A percentile compares a stretch with the other conserved stretches of the same genome.
Conservation (phyloP, 768 basidiomycete genomes). For the Lactarius deliciosus region DNA sequence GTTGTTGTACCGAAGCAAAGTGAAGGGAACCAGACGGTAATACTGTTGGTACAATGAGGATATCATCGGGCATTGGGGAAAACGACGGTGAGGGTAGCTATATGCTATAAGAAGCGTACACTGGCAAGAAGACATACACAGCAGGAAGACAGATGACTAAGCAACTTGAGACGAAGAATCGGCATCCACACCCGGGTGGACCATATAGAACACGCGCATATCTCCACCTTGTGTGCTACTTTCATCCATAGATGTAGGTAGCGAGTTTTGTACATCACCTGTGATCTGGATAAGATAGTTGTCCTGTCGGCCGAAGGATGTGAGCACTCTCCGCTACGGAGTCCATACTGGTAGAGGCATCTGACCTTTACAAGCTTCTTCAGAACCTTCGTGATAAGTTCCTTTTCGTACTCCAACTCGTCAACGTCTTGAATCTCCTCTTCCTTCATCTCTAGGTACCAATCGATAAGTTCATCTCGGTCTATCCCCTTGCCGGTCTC, state of each 20-base stretch:
- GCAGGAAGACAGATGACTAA: conserved; percentile 21
- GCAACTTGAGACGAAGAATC: conserved; percentile 39
- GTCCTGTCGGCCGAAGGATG: conserved; percentile 50
- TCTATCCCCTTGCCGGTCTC: conserved; percentile 76
- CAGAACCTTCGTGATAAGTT: conserved; percentile 86
- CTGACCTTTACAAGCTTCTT: conserved; percentile 87
- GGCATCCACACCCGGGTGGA: conserved; percentile 83
- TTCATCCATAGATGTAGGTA: conserved; percentile 62
- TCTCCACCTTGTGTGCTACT: conserved; percentile 57
- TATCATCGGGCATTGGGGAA: conserved; percentile 42
- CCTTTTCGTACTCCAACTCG: conserved; percentile 87
- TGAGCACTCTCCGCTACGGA: conserved; percentile 1
- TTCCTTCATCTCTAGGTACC: conserved; percentile 94
- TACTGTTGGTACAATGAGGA: conserved; percentile 57
- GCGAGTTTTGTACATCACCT: conserved; percentile 80
- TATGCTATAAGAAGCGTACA: conserved; percentile 7
- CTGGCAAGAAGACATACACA: conserved; percentile 12
- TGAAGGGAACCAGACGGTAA: conserved; percentile 58
- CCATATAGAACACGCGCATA: conserved; percentile 81
- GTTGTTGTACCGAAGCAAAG: conserved; percentile 55
- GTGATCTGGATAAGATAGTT: conserved; percentile 80
- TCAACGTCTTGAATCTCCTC: conserved; percentile 78
- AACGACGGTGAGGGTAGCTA: neutral
- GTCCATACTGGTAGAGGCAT: conserved; percentile 3
- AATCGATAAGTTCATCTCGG: conserved; percentile 90